Conservation (phyloP, 2,329 filamentous ascomycete species). For the Anisogramma anomala region DNA sequence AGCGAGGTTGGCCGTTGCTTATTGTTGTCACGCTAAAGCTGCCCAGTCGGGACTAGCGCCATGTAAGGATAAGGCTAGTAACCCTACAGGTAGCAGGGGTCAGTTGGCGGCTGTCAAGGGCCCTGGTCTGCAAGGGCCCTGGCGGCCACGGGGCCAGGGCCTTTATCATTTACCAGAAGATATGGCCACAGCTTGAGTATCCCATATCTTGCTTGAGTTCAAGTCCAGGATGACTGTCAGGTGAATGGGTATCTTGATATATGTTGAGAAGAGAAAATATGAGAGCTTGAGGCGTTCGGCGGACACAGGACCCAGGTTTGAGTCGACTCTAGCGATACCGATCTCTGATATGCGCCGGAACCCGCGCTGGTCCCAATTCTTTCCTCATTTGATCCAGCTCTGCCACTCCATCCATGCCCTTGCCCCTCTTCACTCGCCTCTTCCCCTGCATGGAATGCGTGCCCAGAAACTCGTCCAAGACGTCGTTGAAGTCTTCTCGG, state of each 20-base stretch:
- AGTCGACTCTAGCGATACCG: conserved; percentile 2
- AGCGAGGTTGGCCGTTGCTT: background rate
- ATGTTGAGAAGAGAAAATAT: no score
- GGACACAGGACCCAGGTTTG: background rate
- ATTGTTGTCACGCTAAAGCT: no score
- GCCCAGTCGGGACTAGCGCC: background rate
- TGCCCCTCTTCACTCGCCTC: conserved; percentile 66
- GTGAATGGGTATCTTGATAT: background rate
- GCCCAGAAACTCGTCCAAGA: conserved; percentile 87
- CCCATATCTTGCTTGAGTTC: no score
- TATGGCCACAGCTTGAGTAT: no score
- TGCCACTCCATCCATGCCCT: conserved; percentile 68
- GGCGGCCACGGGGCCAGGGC: no score
- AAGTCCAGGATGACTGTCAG: background rate
- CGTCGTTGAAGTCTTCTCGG: conserved; percentile 70
- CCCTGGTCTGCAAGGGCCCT: no score
- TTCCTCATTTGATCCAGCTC: conserved; percentile 84
- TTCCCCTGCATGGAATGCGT: conserved; percentile 61
- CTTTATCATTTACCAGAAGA: no score
- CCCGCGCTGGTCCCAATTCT: conserved; percentile 63
- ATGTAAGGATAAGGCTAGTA: no score
- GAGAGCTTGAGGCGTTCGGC: background rate
- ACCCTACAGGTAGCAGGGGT: no score
- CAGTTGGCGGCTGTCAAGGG: no score
- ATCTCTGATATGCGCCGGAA: conserved; percentile 24